These are phyloP conservation scores for Pseudopithomyces maydicus DNA, from an alignment of 2,329 filamentous ascomycete genomes.

Conservation along the genomic window DNA sequence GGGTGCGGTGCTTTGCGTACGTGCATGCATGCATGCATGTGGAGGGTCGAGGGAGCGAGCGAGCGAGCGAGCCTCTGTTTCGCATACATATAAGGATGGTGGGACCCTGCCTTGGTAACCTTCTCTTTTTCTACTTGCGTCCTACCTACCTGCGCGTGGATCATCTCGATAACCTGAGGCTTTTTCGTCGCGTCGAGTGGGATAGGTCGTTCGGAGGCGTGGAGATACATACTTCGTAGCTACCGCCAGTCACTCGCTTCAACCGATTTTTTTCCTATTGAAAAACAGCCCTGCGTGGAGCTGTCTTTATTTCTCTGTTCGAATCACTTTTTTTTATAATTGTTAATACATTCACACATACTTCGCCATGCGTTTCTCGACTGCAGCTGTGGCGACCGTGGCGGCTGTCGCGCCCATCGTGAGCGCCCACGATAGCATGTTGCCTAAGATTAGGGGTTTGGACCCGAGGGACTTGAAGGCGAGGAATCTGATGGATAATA, in stretches of 20 bases:
- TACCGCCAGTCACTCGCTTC: conserved; percentile 41
- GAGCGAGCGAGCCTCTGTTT: too few species aligned
- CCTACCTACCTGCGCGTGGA: conserved; percentile 13
- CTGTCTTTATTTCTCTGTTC: too few species aligned
- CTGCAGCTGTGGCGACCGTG: conserved; percentile 32
- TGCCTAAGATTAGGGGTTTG: conserved; percentile 42
- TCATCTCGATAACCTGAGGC: too few species aligned
- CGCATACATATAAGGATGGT: background rate
- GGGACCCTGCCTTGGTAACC: conserved; percentile 10
- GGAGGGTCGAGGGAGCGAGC: too few species aligned
- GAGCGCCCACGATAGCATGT: conserved; percentile 35
- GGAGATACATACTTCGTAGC: conserved; percentile 27
- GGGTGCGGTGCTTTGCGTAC: too few species aligned
- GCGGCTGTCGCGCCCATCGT: conserved; percentile 36
- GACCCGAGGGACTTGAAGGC: conserved; percentile 43
- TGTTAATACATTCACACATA: too few species aligned
- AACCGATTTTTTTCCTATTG: conserved; percentile 2
- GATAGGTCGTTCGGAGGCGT: conserved; percentile 33
- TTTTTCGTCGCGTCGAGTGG: conserved; percentile 23
- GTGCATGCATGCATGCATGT: too few species aligned
- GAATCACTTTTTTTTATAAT: too few species aligned
- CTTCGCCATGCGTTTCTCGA: conserved; percentile 45
- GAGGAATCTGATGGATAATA: conserved; percentile 34
- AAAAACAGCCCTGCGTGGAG: too few species aligned
- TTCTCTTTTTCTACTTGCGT: conserved; percentile 17